Evolutionary conservation across 106 monocot species (phyloP).

Genomic region (Dendrobium catenatum): DNA sequence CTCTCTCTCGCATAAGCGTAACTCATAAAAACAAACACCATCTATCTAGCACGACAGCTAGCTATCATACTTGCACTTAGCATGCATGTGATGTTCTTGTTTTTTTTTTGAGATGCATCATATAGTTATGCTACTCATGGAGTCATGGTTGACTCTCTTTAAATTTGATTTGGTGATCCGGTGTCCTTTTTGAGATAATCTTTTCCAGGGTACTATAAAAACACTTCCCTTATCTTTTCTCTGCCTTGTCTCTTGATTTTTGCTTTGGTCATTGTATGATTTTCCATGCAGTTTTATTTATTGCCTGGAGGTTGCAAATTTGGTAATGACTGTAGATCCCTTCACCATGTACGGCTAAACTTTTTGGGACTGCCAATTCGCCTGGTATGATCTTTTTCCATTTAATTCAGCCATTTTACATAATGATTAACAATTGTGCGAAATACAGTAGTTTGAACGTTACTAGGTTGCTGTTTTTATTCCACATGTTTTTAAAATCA

Average conservation of each 20-base stretch:
- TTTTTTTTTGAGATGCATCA: not conserved
- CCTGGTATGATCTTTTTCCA: conserved; percentile 34
- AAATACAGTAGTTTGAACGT: not conserved
- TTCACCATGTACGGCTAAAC: conserved; percentile 29
- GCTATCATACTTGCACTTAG: not conserved
- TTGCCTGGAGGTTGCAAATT: conserved; percentile 1
- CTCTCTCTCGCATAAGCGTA: too few relatives aligned
- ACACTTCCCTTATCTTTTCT: not conserved
- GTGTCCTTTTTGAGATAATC: not conserved
- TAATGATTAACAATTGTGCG: not conserved
- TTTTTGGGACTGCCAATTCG: conserved; percentile 70
- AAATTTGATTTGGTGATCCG: not conserved
- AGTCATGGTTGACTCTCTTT: not conserved
- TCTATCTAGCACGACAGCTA: not conserved
- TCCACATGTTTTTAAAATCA: not conserved
- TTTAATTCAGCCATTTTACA: not conserved
- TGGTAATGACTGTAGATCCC: conserved; percentile 1
- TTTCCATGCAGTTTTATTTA: not conserved
- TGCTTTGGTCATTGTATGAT: not conserved
- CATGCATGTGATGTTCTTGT: not conserved
- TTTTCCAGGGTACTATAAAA: not conserved
- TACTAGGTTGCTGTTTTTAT: not conserved
- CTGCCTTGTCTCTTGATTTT: not conserved
- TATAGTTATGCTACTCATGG: not conserved
- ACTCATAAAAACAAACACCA: not conserved